Conservation (phyloP, 495 filamentous ascomycete genomes). For the Bombardia bombarda region DNA sequence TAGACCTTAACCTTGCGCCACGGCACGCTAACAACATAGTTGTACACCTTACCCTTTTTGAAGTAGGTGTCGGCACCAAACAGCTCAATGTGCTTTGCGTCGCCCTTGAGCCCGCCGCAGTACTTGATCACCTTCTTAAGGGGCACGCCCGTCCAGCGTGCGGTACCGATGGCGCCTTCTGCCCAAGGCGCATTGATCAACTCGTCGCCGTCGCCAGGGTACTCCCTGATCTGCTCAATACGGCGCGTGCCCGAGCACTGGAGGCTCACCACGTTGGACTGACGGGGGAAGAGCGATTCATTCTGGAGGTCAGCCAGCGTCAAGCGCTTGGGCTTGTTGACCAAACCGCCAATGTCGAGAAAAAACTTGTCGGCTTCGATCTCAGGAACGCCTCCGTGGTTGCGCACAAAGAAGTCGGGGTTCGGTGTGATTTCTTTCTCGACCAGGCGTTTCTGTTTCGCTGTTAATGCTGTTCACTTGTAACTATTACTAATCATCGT, state of each 20-base stretch:
- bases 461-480: not conserved
- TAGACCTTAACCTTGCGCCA: slow-evolving; percentile 56
- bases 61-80: slow-evolving; percentile 62
- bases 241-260: slow-evolving; percentile 64
- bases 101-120: slow-evolving; percentile 50
- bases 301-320: slow-evolving; percentile 51
- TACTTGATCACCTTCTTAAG: slow-evolving; percentile 60
- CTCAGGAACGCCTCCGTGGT: slow-evolving; percentile 55
- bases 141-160: slow-evolving; percentile 52
- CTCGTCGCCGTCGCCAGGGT: slow-evolving; percentile 60
- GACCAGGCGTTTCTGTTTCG: slow-evolving; percentile 10
- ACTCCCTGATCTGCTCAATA: slow-evolving; percentile 56
- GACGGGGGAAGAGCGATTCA: slow-evolving; percentile 46
- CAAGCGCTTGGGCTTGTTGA: slow-evolving; percentile 43
- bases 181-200: slow-evolving; percentile 62
- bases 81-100: slow-evolving; percentile 53
- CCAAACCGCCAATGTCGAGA: slow-evolving; percentile 48
- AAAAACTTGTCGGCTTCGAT: slow-evolving; percentile 48
- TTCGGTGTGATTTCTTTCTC: slow-evolving; percentile 50
- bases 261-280: slow-evolving; percentile 48
- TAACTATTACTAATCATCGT: not conserved
- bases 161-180: slow-evolving; percentile 60
- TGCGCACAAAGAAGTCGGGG: slow-evolving; percentile 54
- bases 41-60: slow-evolving; percentile 52
- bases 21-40: slow-evolving; percentile 57